Evolutionary conservation across 2,329 filamentous ascomycete species (phyloP).

Genomic region (Ceratocystis albifundus): DNA sequence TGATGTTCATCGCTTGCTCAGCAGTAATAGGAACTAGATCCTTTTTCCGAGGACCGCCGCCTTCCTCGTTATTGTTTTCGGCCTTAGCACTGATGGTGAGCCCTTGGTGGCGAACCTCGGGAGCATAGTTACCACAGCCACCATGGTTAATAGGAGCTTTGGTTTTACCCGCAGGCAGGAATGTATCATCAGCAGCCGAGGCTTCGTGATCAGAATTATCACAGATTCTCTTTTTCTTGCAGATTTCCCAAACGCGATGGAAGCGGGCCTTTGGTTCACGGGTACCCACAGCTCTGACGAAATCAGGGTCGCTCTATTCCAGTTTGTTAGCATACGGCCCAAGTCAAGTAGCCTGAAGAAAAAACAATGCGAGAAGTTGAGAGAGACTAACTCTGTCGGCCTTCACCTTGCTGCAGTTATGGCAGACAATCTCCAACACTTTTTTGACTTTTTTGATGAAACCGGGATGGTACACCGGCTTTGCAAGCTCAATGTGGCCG

Average conservation of each 20-base stretch:
- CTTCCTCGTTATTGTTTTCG: conserved; percentile 51
- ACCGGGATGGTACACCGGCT: conserved; percentile 86
- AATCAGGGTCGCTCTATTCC: conserved; percentile 68
- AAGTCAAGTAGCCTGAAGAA: neutral
- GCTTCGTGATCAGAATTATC: conserved; percentile 64
- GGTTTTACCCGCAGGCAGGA: conserved; percentile 46
- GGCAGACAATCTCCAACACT: conserved; percentile 95
- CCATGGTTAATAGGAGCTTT: conserved; percentile 55
- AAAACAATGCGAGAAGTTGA: conserved; percentile 19
- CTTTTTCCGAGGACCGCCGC: conserved; percentile 42
- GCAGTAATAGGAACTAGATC: conserved; percentile 77
- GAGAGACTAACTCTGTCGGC: conserved; percentile 87
- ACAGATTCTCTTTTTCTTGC: conserved; percentile 77
- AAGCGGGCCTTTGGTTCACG: conserved; percentile 93
- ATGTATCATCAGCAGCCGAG: conserved; percentile 57
- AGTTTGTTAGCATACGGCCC: conserved; percentile 42
- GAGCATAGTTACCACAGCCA: conserved; percentile 85
- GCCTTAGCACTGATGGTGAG: conserved; percentile 58
- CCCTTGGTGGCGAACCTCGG: conserved; percentile 75
- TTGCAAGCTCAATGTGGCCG: conserved; percentile 94
- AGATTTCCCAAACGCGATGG: conserved; percentile 80
- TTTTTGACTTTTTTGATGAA: conserved; percentile 99
- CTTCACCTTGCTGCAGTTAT: conserved; percentile 96
- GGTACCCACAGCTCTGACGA: conserved; percentile 65
- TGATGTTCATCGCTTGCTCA: conserved; percentile 71